Conservation (phyloP, 441 rosid species). For the Metrosideros polymorpha region DNA sequence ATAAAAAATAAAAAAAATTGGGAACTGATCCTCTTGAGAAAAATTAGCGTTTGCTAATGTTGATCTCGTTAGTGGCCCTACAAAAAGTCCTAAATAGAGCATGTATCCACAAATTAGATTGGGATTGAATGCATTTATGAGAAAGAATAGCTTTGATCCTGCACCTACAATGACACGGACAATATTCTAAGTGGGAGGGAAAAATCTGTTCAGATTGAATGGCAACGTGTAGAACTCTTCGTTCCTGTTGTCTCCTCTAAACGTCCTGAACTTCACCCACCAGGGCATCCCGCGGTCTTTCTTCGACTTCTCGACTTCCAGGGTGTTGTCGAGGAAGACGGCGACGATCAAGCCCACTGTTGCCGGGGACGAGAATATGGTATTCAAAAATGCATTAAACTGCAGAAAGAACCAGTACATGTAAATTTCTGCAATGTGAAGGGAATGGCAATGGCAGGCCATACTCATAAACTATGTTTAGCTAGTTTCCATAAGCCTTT, state of each 20-base stretch:
- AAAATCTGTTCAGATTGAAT: constrained; percentile 65
- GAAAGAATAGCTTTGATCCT: not conserved
- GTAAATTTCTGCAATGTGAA: not conserved
- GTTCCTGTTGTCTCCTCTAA: constrained; percentile 54
- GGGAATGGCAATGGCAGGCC: not conserved
- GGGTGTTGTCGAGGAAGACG: constrained; percentile 47
- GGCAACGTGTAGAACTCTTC: constrained; percentile 72
- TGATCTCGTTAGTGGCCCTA: not conserved
- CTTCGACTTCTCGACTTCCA: constrained; percentile 52
- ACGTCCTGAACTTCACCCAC: constrained; percentile 71
- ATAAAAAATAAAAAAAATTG: constrained; percentile 7
- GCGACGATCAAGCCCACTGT: constrained; percentile 54
- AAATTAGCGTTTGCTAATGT: constrained; percentile 1
- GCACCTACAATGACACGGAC: not conserved
- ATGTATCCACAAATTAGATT: not conserved
- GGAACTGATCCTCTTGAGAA: not conserved
- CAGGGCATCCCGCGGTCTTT: constrained; percentile 73
- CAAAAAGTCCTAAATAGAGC: not conserved
- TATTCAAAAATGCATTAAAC: constrained; percentile 55
- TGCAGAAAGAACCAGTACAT: constrained; percentile 5
- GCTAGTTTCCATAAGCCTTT: not conserved
- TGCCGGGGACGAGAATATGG: constrained; percentile 52
- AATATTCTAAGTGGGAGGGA: constrained; percentile 43
- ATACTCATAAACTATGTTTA: not conserved
- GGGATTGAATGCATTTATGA: not conserved